Conservation (phyloP, 1,139 yeast species). For the Saccharomyces hybrid region DNA sequence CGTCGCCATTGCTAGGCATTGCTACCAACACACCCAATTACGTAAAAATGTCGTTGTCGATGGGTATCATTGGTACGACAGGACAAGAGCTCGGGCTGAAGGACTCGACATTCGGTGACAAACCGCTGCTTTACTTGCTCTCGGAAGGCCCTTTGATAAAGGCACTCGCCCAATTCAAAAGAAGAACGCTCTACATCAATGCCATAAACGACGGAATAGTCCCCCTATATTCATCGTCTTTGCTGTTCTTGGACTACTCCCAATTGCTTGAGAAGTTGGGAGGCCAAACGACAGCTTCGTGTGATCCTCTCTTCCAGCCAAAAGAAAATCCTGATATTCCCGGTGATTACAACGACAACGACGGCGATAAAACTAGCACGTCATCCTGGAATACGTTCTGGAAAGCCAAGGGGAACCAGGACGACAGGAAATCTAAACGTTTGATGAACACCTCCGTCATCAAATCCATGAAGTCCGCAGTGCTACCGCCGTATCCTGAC, state of each 20-base stretch:
- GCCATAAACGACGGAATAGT: slow-evolving; percentile 75
- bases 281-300: slow-evolving; percentile 5
- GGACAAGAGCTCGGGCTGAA: slow-evolving; percentile 63
- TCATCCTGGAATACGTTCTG: background rate
- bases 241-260: slow-evolving; percentile 65
- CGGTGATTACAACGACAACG: background rate
- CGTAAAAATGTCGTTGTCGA: slow-evolving; percentile 72
- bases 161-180: slow-evolving; percentile 51
- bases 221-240: slow-evolving; percentile 79
- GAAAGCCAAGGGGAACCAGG: background rate
- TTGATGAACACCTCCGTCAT: slow-evolving; percentile 62
- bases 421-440: slow-evolving; percentile 1
- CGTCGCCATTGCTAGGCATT: slow-evolving; percentile 84
- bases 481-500: slow-evolving; percentile 75
- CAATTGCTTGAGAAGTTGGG: slow-evolving; percentile 34
- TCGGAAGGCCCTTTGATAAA: slow-evolving; percentile 79
- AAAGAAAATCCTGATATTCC: background rate
- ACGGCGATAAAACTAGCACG: background rate
- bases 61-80: slow-evolving; percentile 87
- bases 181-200: slow-evolving; percentile 43
- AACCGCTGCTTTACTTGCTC: slow-evolving; percentile 62
- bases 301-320: background rate
- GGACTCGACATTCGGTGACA: slow-evolving; percentile 44
- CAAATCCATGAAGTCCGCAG: slow-evolving; percentile 62
- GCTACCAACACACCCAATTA: slow-evolving; percentile 80